Evolutionary conservation across 768 basidiomycete genomes (phyloP), one percentile per base, ranked within the genome.

Genomic region (Phlebiopsis gigantea): DNA sequence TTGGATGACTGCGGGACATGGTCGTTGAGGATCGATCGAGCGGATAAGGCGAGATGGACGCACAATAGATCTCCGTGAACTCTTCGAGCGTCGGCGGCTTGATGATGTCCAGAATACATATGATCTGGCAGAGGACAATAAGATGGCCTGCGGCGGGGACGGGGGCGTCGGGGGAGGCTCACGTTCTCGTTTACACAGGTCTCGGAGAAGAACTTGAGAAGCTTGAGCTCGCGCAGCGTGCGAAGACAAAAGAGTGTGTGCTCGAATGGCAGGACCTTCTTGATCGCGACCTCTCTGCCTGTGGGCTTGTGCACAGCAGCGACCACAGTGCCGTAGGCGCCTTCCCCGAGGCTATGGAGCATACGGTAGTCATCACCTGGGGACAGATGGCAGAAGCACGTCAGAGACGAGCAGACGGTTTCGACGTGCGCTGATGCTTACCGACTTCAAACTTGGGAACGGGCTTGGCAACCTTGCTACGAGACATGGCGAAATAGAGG

Each of bases 231-330:
- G 58, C 94, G 81, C 52, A 97, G 75, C 1, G 94, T 98, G 57
- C 88, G 80, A 67, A 96, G 74, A 64, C 89, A 92, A 75, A 94
- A 96, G 70, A 96, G 78, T 29, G 90, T 87, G 68, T 96, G 94
- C 66, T 96, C 94, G 71, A 97, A 96, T 8, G 93, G 94, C 42
- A 90, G 83, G 65, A 97, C 88, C 73, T 92, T 93, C 81, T 96
- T 98, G 75, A 96, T 95, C 43, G 94, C 95, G 15, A 98, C 93
- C 69, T 91, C 83, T 58, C 84, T 83, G 29, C 86, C 83, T 7
- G 85, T 83, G 5, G 90, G 88, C 63, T 83, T 82, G 73, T 97
- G 93, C 34, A 88, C 74, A 30, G 94, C 95, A 55, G 93, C 90
- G 55, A 82, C 90, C 49, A 97, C 93, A 21, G 88, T 91, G 28